Conservation (phyloP, 176 grass and related monocot species). For the Aegilops umbellulata region DNA sequence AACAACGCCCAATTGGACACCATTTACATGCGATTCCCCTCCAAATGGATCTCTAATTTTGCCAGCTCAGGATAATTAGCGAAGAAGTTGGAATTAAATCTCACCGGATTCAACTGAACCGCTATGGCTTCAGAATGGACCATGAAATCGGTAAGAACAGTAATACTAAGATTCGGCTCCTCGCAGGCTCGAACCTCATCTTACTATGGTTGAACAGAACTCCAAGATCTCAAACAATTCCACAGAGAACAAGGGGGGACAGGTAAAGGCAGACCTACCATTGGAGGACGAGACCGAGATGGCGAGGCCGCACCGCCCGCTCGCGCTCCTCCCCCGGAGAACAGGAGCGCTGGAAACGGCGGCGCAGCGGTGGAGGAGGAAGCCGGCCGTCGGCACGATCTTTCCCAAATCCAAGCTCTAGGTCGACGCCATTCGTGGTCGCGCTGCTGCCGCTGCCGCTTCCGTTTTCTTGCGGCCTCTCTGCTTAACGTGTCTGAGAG, state of each 20-base stretch:
- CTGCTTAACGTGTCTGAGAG: slow-evolving; percentile 12
- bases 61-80: not conserved
- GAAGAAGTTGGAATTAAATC: not conserved
- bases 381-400: not conserved
- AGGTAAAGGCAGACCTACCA: slow-evolving; percentile 13
- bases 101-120: not conserved
- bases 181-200: not conserved
- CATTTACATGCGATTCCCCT: no score
- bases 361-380: not conserved
- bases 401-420: not conserved
- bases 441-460: not conserved
- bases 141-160: not conserved
- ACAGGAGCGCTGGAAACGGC: not conserved
- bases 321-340: not conserved
- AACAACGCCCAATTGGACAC: not conserved
- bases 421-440: slow-evolving; percentile 15
- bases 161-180: not conserved
- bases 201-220: not conserved
- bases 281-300: slow-evolving; percentile 36
- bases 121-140: not conserved
- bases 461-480: not conserved
- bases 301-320: not conserved
- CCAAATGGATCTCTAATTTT: not conserved
- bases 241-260: no score
- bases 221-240: not conserved